A percentile compares a stretch with the other conserved stretches of the same genome.
These are phyloP conservation scores for Amanita subjunquillea DNA, from an alignment of 768 basidiomycete genomes.

Conservation along the genomic window DNA sequence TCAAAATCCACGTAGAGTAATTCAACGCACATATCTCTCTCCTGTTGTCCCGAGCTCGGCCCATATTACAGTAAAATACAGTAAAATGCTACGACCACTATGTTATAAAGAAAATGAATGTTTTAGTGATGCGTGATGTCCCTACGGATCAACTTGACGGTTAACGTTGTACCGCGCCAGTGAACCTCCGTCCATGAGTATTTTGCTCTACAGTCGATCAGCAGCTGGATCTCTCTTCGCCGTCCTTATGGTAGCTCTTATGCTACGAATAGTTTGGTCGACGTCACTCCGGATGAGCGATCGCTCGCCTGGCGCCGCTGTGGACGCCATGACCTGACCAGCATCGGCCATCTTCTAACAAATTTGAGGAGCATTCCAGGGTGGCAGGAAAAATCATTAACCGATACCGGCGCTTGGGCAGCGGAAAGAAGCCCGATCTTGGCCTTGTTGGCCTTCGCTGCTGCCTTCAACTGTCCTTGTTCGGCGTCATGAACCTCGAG, in stretches of 20 bases:
- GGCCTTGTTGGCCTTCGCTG: slow-evolving; percentile 14
- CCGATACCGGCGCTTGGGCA: slow-evolving; percentile 13
- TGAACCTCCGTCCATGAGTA: slow-evolving; percentile 59
- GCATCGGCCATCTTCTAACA: background rate
- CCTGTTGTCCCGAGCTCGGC: background rate
- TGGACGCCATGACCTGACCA: slow-evolving; percentile 4
- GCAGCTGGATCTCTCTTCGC: slow-evolving; percentile 18
- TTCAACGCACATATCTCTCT: background rate
- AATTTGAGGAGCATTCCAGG: background rate
- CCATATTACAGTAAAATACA: background rate
- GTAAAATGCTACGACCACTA: background rate
- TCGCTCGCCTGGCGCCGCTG: slow-evolving; percentile 28
- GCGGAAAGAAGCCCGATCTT: slow-evolving; percentile 15
- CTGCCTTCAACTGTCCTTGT: slow-evolving; percentile 18
- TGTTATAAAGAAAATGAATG: background rate
- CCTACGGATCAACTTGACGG: slow-evolving; percentile 19
- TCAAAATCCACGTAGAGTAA: too few species aligned
- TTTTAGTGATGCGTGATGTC: background rate
- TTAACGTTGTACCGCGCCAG: slow-evolving; percentile 16
- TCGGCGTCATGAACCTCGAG: slow-evolving; percentile 51
- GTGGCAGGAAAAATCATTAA: slow-evolving; percentile 7
- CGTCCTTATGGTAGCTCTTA: slow-evolving; percentile 53
- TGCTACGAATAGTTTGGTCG: slow-evolving; percentile 76
- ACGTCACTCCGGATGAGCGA: slow-evolving; percentile 71
- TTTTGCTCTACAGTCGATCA: slow-evolving; percentile 59